Evolutionary conservation across 1,139 yeast species (phyloP), one percentile per base, ranked within the genome.

Genomic region (Candida anutae): DNA sequence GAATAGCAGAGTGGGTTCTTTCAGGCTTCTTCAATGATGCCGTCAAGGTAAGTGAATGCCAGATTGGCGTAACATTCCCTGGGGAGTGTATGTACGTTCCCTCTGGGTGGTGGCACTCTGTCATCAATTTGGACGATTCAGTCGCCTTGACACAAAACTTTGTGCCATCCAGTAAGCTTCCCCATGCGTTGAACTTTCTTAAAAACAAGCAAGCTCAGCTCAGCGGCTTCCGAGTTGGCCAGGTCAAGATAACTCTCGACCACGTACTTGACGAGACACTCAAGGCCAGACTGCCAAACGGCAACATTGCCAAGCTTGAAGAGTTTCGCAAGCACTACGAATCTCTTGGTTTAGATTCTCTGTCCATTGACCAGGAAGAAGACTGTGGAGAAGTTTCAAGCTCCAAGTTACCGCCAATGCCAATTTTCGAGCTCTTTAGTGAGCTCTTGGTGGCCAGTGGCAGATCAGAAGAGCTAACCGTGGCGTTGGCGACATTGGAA

Each of bases 71-170:
- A 9, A 80, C 94, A 0, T 75, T 75, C 39, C 82, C 88, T 0
- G 90, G 90, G 5, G 94, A 87, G 49, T 78, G 85, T 39, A 71
- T 85, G 69, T 75, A 81, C 47, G 96, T 87, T 4, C 96, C 96
- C 3, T 69, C 88, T 13, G 94, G 94, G 1, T 87, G 96, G 96
- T 87, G 96, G 96, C 96, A 87, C 57, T 62, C 77, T 23, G 96
- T 87, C 15, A 82, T 85, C 15, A 87, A 87, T 44, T 48, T 87
- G 15, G 85, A 80, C 35, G 88, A 81, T 43, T 66, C 79, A 12
- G 78, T 81, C 23, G 88, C 95, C 0, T 55, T 85, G 43, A 87
- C 96, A 0, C 94, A 84, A 39, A 87, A 87, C 48, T 87, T 85
- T 52, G 90, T 84, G 5, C 94, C 95, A 0, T 48, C 48, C 22